phyloP scores from a whole-genome alignment of 2,329 filamentous ascomycete genomes.

The Aspergillus unguis region DNA sequence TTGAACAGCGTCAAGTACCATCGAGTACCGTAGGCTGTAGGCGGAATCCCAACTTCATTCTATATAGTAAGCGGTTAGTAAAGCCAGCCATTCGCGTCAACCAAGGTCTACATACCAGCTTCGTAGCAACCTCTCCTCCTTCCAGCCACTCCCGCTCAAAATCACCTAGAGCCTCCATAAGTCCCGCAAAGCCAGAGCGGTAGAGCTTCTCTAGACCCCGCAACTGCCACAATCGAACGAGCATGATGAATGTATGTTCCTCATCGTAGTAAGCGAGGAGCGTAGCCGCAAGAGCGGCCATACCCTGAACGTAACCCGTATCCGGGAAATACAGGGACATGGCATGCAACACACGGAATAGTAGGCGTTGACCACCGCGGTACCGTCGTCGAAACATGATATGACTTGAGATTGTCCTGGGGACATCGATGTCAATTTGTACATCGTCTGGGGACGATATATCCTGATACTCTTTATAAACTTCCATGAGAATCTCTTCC shows the following conservation, averaged over 20 bases:
- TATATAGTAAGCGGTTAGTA: not conserved
- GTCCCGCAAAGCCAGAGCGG: slow-evolving; percentile 73
- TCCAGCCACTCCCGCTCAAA: slow-evolving; percentile 82
- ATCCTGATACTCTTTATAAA: slow-evolving; percentile 70
- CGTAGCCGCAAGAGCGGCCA: slow-evolving; percentile 90
- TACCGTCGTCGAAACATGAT: slow-evolving; percentile 96
- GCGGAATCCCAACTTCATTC: slow-evolving; percentile 72
- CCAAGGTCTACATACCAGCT: slow-evolving; percentile 61
- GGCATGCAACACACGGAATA: slow-evolving; percentile 90
- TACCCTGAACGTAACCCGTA: slow-evolving; percentile 95
- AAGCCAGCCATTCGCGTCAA: too few relatives aligned
- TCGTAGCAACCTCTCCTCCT: slow-evolving; percentile 71
- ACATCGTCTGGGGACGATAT: slow-evolving; percentile 82
- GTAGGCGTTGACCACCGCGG: slow-evolving; percentile 81
- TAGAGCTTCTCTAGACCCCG: slow-evolving; percentile 85
- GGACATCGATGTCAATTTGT: slow-evolving; percentile 96
- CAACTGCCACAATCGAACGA: slow-evolving; percentile 89
- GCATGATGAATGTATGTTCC: slow-evolving; percentile 90
- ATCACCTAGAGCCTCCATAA: slow-evolving; percentile 81
- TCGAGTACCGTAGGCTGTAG: slow-evolving; percentile 89
- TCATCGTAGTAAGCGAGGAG: slow-evolving; percentile 96
- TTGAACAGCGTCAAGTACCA: slow-evolving; percentile 99
- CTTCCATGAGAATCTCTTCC: slow-evolving; percentile 68
- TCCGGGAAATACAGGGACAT: slow-evolving; percentile 87
- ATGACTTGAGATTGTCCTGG: slow-evolving; percentile 87